Base-by-base conservation (phyloP, 495 filamentous ascomycete species). In the Podospora bellae-mahoneyi region DNA sequence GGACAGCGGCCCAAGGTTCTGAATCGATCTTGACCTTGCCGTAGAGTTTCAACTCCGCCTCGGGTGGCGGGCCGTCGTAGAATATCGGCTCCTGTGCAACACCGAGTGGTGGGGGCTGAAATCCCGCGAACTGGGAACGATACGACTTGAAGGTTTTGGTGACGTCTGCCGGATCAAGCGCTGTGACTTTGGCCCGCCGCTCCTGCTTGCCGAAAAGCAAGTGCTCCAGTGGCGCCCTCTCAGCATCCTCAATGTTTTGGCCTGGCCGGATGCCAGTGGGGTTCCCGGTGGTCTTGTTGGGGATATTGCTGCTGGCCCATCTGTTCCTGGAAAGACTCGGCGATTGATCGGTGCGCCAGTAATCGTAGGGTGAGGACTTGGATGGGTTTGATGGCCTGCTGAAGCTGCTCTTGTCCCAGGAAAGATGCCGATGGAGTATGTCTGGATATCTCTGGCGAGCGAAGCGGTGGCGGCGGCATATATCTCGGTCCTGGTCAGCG, bases 371-470 rank as follows among this genome's bases (percentile, higher is more conserved):
- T 57, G 76, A 75, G 28, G 73, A 71, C 62, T 78, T 84, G 16
- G 79, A 58, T 9, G 71, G 62, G 61, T 71, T 78, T 9, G 72
- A 71, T 26, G 78, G 75, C 2, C 69, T 77, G 39, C 69, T 61
- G 58, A 69, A 62, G 18, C 71, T 66, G 66, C 74, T 72, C 20
- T 79, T 76, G 44, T 83, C 74, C 80, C 78, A 84, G 2, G 77
- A 76, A 6, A 76, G 64, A 53, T 70, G 78, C 34, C 72, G 68
- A 59, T 78, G 73, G 26, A 81, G 60, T 54, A 72, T 70, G 62
- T 82, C 78, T 30, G 70, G 68, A 66, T 83, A 83, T 62, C 80
- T 83, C 66, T 81, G 77, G 18, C 77, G 80, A 9, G 78, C 62
- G 20, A 62, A 54, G 27, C 77, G 77, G 48, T 80, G 75, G 2